Evolutionary conservation across 192 early-diverging fungal species (phyloP).

Genomic region (Funneliformis mosseae): DNA sequence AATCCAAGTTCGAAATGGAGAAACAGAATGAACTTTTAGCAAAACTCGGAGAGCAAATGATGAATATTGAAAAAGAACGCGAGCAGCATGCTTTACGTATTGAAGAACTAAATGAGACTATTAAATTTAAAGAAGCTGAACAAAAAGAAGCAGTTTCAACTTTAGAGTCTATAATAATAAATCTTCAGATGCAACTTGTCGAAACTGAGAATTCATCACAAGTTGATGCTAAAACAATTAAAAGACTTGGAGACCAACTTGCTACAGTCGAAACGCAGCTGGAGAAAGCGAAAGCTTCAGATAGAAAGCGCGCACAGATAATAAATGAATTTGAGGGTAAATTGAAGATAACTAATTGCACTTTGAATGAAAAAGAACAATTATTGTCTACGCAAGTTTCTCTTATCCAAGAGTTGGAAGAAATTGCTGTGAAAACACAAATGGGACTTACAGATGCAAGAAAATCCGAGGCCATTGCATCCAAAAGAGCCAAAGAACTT

Average conservation of each 20-base stretch:
- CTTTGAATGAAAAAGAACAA: conserved; percentile 24
- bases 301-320: background rate
- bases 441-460: background rate
- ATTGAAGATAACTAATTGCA: background rate
- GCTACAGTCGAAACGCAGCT: background rate
- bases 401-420: conserved; percentile 3
- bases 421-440: background rate
- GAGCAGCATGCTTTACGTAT: background rate
- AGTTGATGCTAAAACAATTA: background rate
- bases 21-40: conserved; percentile 22
- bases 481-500: conserved; percentile 1
- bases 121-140: conserved; percentile 3
- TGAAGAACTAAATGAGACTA: background rate
- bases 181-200: background rate
- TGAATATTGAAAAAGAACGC: conserved; percentile 3
- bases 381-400: background rate
- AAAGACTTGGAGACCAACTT: background rate
- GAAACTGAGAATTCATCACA: background rate
- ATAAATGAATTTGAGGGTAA: conserved; percentile 12
- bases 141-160: conserved; percentile 2
- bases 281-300: background rate
- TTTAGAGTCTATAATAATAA: background rate
- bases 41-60: background rate
- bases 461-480: background rate
- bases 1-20: conserved; percentile 8